These are phyloP conservation scores for Ophiostoma pallidulum DNA, from an alignment of 2,329 filamentous ascomycete species.

Conservation along the genomic window DNA sequence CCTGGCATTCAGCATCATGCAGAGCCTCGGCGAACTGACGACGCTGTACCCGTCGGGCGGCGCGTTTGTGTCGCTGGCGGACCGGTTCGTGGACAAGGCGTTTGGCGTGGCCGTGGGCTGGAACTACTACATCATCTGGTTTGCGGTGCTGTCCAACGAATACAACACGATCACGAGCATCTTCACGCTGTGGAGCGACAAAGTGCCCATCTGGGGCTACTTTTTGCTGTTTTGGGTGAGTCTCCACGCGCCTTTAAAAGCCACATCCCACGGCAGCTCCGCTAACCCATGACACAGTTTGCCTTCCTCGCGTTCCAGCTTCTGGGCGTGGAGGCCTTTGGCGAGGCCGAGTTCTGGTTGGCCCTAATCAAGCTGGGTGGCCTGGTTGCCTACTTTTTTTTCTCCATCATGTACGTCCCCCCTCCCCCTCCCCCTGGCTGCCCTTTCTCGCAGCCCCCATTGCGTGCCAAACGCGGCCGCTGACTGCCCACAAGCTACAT, in stretches of 20 bases:
- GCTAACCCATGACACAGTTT: constrained; percentile 24
- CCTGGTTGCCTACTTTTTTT: constrained; percentile 62
- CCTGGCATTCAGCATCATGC: constrained; percentile 59
- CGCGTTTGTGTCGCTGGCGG: constrained; percentile 60
- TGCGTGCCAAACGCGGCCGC: background rate
- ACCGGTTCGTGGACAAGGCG: constrained; percentile 61
- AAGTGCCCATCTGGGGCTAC: constrained; percentile 54
- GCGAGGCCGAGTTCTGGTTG: constrained; percentile 74
- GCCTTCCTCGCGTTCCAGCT: constrained; percentile 60
- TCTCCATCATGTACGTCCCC: constrained; percentile 51
- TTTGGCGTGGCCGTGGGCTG: constrained; percentile 61
- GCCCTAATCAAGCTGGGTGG: constrained; percentile 62
- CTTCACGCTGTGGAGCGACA: constrained; percentile 55
- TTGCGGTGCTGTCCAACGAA: constrained; percentile 57
- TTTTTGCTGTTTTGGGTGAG: constrained; percentile 64
- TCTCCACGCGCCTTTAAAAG: constrained; percentile 3
- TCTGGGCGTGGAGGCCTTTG: constrained; percentile 63
- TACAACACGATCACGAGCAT: constrained; percentile 62
- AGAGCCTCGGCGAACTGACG: constrained; percentile 64
- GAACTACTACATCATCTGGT: constrained; percentile 63
- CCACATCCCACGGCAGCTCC: too few species aligned
- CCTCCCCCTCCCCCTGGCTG: background rate
- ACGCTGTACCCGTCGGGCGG: constrained; percentile 64
- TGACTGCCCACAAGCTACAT: constrained; percentile 37
- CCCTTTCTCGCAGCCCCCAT: too few species aligned